Evolutionary conservation across 306 rosid genomes (phyloP).

Genomic region (Quercus berberidifolia): DNA sequence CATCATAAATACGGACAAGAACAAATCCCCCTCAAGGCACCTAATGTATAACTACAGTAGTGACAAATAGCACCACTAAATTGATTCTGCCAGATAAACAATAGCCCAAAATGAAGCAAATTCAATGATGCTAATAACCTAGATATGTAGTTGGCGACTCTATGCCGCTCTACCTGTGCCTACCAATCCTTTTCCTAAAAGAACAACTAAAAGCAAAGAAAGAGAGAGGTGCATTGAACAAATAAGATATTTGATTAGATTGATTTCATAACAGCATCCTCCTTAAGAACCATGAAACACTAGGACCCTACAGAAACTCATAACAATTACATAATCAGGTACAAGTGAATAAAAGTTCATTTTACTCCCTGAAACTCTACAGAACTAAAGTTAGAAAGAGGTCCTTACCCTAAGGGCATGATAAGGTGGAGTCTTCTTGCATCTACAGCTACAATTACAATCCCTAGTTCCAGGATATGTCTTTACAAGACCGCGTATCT

Average conservation of each 20-base stretch:
- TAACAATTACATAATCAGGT: not conserved
- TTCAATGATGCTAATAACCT: not conserved
- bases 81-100: not conserved
- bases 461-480: slow-evolving; percentile 63
- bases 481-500: slow-evolving; percentile 75
- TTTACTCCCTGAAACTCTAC: slow-evolving; percentile 13
- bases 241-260: not conserved
- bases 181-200: not conserved
- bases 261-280: not conserved
- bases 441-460: slow-evolving; percentile 46
- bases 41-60: not conserved
- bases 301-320: not conserved
- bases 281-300: not conserved
- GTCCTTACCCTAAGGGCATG: slow-evolving; percentile 73
- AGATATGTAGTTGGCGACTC: not conserved
- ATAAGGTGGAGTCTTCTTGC: slow-evolving; percentile 51
- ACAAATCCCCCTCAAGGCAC: not conserved
- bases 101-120: not conserved
- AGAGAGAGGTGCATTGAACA: not conserved
- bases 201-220: not conserved
- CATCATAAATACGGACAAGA: not conserved
- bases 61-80: not conserved
- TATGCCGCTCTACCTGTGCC: not conserved
- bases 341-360: slow-evolving; percentile 4
- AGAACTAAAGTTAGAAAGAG: slow-evolving; percentile 10